Conservation (phyloP, 208 protist species). For the Trypanosoma scelopori region DNA sequence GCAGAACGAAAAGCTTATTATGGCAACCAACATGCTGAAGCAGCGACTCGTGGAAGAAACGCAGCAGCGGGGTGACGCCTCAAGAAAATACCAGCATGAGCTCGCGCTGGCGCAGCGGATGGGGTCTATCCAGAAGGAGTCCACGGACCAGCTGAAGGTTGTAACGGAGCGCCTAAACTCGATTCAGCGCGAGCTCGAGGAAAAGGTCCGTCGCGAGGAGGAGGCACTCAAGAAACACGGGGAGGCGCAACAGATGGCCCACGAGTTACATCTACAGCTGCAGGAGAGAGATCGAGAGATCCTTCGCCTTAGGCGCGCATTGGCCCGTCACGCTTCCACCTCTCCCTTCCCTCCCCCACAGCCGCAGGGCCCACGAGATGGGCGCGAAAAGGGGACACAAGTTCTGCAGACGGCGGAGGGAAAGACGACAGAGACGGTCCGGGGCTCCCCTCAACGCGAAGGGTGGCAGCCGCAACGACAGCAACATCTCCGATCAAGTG, state of each 20-base stretch:
- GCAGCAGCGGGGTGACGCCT: conserved; percentile 43
- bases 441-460: not conserved
- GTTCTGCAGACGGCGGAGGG: conserved; percentile 22
- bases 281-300: conserved; percentile 74
- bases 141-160: conserved; percentile 51
- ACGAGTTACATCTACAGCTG: conserved; percentile 71
- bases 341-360: not conserved
- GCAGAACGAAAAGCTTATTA: conserved; percentile 82
- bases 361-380: not conserved
- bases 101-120: conserved; percentile 81
- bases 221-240: conserved; percentile 61
- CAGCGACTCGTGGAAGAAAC: conserved; percentile 74
- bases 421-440: not conserved
- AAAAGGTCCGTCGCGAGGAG: conserved; percentile 63
- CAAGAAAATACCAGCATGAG: conserved; percentile 70
- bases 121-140: conserved; percentile 76
- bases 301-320: conserved; percentile 42
- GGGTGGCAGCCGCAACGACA: not conserved
- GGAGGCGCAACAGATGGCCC: conserved; percentile 68
- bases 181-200: conserved; percentile 75
- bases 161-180: conserved; percentile 62
- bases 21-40: conserved; percentile 75
- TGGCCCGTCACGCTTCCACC: conserved; percentile 14
- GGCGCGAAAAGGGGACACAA: conserved; percentile 44
- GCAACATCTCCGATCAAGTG: not conserved